A percentile compares a stretch with the other conserved stretches of the same genome.
Evolutionary conservation across 2,329 filamentous ascomycete species (phyloP).

Genomic region (Penicillium sp.): DNA sequence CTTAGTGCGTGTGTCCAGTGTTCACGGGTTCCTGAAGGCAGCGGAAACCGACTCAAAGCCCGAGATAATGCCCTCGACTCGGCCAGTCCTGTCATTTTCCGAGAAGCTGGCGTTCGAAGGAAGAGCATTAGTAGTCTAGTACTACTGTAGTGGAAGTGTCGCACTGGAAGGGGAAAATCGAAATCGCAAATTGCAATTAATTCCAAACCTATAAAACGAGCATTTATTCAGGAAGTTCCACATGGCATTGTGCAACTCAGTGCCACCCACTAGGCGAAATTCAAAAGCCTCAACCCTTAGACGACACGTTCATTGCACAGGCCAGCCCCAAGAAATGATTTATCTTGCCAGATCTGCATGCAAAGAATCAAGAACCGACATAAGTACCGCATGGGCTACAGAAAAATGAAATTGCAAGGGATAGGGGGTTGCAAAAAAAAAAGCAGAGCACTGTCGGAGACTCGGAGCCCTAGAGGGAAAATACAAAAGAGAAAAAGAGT

Average conservation of each 20-base stretch:
- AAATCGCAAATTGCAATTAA: conserved; percentile 1
- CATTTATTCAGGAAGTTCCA: neutral
- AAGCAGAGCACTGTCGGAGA: neutral
- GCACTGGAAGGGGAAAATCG: conserved; percentile 4
- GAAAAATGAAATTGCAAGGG: neutral
- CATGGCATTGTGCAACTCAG: neutral
- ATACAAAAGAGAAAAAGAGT: neutral
- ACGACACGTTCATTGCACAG: neutral
- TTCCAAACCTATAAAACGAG: neutral
- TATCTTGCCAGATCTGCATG: neutral
- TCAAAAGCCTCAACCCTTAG: neutral
- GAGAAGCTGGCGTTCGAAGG: conserved; percentile 15
- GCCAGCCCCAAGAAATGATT: neutral
- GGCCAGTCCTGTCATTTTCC: conserved; percentile 26
- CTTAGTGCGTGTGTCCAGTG: conserved; percentile 1
- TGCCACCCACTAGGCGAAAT: neutral
- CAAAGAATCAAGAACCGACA: neutral
- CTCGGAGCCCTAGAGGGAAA: neutral
- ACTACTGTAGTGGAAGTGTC: neutral
- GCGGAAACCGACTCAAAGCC: neutral
- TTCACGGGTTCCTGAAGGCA: neutral
- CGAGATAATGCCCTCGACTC: neutral
- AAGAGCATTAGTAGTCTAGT: conserved; percentile 9
- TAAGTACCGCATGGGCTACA: neutral
- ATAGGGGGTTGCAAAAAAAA: neutral